Base-by-base conservation (phyloP, 2,329 filamentous ascomycete genomes). In the Trichoderma lentiforme region DNA sequence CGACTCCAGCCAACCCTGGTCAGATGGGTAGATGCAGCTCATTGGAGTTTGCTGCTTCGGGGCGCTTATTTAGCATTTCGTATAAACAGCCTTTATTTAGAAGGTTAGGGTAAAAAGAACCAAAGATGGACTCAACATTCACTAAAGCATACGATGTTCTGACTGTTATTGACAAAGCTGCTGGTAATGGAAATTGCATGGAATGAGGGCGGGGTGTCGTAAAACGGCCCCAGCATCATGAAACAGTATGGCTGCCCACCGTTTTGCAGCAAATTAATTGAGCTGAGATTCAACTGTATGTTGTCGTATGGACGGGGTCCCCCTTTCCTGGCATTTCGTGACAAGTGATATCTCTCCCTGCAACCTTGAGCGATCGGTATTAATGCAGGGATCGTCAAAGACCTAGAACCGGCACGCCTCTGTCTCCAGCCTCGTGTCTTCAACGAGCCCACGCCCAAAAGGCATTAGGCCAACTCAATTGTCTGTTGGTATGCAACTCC, bases 241-340 rank as follows among this genome's bases (percentile, higher is more conserved):
- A 71, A 71, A 71, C 69, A 65, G 9, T 36, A 53, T 51, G 28
- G 61, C 28, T 66, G 69, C 34, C 61, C 69, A 51, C 69, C 43
- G 24, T 26, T 30, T 47, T 66, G 69, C 69, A 71, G 36, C 69
- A 71, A 47, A 71, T 71, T 65, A 58, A 71, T 66, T 66, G 61
- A 71, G 61, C 51, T 60, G 61, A 21, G 51, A 56, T 53, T 24
- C 26, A 47, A 14, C 24, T 39, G 36, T 30, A 28, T 21, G 21
- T 9, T 63, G 62, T 53, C 53, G 34, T 47, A 47, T 43, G 32
- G 12, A 65, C 28, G 18, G 43, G 30, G 24, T 43, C 66, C 36
- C 56, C 56, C 34, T 61, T 60, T 61, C 57, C 18, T 24, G 12
- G 34, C 34, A 15, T 43, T 32, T 61, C 28, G 26, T 60, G 56